Percentiles rank a stretch among this genome's conserved stretches.
phyloP scores from a whole-genome alignment of 129 eudicot genomes.

The Tagetes patula region DNA sequence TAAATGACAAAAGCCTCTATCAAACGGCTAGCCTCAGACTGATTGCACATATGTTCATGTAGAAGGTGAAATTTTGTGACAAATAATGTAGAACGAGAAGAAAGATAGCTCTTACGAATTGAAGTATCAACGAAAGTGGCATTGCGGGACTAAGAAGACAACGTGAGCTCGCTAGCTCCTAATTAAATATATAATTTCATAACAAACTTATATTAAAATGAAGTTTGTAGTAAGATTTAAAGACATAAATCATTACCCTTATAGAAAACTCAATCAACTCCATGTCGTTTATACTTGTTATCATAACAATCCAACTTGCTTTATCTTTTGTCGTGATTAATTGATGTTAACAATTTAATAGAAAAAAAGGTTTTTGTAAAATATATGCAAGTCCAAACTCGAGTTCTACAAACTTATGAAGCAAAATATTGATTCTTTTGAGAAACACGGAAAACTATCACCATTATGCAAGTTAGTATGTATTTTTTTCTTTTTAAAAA shows the following conservation, averaged over 20 bases:
- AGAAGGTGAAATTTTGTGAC: too few relatives aligned
- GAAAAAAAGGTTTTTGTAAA: too few relatives aligned
- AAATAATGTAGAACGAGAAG: too few relatives aligned
- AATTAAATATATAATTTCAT: too few relatives aligned
- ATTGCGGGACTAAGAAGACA: too few relatives aligned
- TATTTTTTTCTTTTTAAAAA: neutral
- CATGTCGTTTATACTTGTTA: neutral
- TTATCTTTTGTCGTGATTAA: neutral
- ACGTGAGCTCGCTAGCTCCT: too few relatives aligned
- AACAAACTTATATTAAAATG: neutral
- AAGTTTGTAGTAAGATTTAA: neutral
- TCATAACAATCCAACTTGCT: neutral
- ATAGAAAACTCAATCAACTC: neutral
- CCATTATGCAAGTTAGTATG: neutral
- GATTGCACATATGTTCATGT: too few relatives aligned
- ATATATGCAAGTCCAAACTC: neutral
- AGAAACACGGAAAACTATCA: neutral
- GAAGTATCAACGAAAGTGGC: too few relatives aligned
- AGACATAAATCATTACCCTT: neutral
- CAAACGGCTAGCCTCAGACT: too few relatives aligned
- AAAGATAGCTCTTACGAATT: too few relatives aligned
- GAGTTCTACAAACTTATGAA: neutral
- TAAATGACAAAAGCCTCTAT: too few relatives aligned
- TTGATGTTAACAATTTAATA: neutral
- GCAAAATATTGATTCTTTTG: neutral